Base-by-base conservation (phyloP, 495 filamentous ascomycete species). In the Astrothelium subdiscretum region DNA sequence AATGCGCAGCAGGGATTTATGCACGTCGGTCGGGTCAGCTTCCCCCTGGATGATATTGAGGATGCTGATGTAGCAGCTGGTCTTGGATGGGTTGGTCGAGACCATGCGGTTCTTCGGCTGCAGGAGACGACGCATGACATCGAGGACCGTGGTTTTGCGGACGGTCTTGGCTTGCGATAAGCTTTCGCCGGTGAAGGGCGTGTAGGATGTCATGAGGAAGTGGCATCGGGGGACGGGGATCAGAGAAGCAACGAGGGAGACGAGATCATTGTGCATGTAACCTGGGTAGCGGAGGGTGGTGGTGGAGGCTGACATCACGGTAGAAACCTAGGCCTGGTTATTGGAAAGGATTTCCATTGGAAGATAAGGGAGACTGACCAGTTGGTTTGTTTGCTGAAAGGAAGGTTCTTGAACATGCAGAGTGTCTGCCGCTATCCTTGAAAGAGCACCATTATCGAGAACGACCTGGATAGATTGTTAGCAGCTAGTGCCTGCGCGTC, bases 71-170 rank as follows among this genome's bases (percentile, higher is more conserved):
- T 98, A 98, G 78, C 95, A 97, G 75, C 89, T 95, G 76, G 89
- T 92, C 75, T 96, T 98, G 69, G 89, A 89, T 20, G 92, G 91
- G 62, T 90, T 88, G 52, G 92, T 95, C 40, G 92, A 95, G 38
- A 98, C 94, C 94, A 98, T 98, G 69, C 95, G 86, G 74, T 97
- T 97, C 79, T 98, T 98, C 43, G 94, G 94, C 74, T 98, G 94
- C 52, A 98, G 78, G 10, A 98, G 80, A 44, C 94, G 83, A 31
- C 94, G 84, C 94, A 98, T 98, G 54, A 98, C 94, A 74, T 98
- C 94, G 20, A 97, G 77, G 0, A 98, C 94, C 2, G 94, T 98
- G 0, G 95, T 98, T 75, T 97, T 97, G 35, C 95, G 89, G 13
- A 98, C 90, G 0, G 92, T 96, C 76, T 95, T 96, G 44, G 91